phyloP scores from a whole-genome alignment of 495 filamentous ascomycete species.

The Xylaria acuta region DNA sequence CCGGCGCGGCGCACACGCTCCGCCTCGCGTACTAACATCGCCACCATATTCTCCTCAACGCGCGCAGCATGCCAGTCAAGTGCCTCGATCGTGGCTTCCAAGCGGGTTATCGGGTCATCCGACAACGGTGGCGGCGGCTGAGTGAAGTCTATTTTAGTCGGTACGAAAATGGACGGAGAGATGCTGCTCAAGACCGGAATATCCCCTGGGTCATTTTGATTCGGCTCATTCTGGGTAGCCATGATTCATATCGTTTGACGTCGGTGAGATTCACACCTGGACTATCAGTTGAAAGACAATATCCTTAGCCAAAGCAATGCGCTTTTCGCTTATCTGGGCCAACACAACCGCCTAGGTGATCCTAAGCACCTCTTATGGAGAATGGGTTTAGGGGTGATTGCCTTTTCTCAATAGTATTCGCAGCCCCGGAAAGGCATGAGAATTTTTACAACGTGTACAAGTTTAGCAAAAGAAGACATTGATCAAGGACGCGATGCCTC shows the following conservation, averaged over 20 bases:
- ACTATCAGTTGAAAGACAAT: background rate
- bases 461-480: background rate
- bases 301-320: background rate
- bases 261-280: background rate
- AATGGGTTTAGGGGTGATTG: background rate
- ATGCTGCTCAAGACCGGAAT: slow-evolving; percentile 45
- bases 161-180: slow-evolving; percentile 51
- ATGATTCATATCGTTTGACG: background rate
- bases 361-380: background rate
- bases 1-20: slow-evolving; percentile 38
- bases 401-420: background rate
- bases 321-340: background rate
- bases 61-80: slow-evolving; percentile 49
- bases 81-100: slow-evolving; percentile 44
- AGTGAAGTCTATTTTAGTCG: slow-evolving; percentile 45
- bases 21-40: slow-evolving; percentile 49
- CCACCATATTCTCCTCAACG: slow-evolving; percentile 51
- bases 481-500: background rate
- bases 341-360: background rate
- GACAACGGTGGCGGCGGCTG: slow-evolving; percentile 36
- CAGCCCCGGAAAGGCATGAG: background rate
- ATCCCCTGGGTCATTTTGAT: slow-evolving; percentile 24
- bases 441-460: background rate
- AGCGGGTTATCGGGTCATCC: slow-evolving; percentile 39
- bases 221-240: background rate